Percentiles rank a stretch among this genome's conserved stretches.
phyloP scores from a whole-genome alignment of 2,329 filamentous ascomycete species.

The Aureobasidium pullulans region DNA sequence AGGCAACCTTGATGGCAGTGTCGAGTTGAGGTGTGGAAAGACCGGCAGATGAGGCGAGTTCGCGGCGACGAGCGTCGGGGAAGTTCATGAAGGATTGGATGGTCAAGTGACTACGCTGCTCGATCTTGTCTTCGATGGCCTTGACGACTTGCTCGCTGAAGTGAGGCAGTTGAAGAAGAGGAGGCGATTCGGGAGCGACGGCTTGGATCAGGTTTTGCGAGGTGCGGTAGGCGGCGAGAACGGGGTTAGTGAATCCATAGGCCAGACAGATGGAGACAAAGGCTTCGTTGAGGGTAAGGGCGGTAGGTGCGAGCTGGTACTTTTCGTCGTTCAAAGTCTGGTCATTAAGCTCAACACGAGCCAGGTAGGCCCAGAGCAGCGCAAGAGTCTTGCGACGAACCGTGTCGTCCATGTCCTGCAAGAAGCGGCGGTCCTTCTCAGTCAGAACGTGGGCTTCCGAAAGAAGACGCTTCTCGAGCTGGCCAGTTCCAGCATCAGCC shows the following conservation, averaged over 20 bases:
- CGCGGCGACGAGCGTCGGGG: constrained; percentile 64
- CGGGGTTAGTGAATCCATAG: constrained; percentile 74
- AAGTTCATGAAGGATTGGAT: constrained; percentile 86
- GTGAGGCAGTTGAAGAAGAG: constrained; percentile 84
- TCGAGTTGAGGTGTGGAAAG: constrained; percentile 71
- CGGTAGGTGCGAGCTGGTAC: constrained; percentile 80
- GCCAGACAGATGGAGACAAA: constrained; percentile 82
- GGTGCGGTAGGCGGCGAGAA: constrained; percentile 72
- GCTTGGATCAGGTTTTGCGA: constrained; percentile 89
- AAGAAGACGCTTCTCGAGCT: constrained; percentile 75
- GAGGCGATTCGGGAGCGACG: constrained; percentile 71
- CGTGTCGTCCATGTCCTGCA: constrained; percentile 74
- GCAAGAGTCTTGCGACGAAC: constrained; percentile 78
- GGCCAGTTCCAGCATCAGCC: constrained; percentile 71
- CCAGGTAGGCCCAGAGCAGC: constrained; percentile 91
- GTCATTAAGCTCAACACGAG: constrained; percentile 78
- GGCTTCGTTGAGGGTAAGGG: constrained; percentile 75
- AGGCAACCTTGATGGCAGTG: constrained; percentile 66
- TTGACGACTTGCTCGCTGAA: constrained; percentile 60
- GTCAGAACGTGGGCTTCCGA: constrained; percentile 56
- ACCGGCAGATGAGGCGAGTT: constrained; percentile 63
- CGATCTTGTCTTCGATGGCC: constrained; percentile 59
- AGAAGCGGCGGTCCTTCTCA: constrained; percentile 64
- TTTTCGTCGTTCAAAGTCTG: constrained; percentile 73
- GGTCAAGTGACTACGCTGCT: constrained; percentile 56